phyloP scores from a whole-genome alignment of 495 filamentous ascomycete species.

The Daldinia loculata region DNA sequence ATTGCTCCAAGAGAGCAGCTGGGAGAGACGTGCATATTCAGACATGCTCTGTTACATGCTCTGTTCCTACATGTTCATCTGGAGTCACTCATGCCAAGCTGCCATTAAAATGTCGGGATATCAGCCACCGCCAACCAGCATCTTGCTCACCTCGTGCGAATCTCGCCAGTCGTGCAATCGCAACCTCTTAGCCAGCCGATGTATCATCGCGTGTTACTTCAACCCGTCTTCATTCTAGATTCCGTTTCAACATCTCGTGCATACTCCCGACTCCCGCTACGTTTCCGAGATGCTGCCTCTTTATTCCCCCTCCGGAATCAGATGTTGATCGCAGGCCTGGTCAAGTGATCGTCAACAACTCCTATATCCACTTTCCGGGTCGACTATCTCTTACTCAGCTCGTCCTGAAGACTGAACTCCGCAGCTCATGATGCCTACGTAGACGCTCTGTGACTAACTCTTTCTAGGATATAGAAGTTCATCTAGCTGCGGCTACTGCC shows the following conservation, averaged over 20 bases:
- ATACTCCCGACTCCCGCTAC: conserved; percentile 10
- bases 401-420: background rate
- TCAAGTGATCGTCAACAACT: conserved; percentile 33
- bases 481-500: conserved; percentile 63
- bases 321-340: conserved; percentile 17
- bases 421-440: conserved; percentile 20
- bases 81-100: conserved; percentile 26
- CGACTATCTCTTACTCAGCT: conserved; percentile 28
- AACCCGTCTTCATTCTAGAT: conserved; percentile 10
- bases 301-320: conserved; percentile 20
- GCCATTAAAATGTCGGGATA: conserved; percentile 26
- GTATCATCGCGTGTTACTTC: conserved; percentile 39
- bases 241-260: conserved; percentile 22
- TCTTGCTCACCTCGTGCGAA: conserved; percentile 18
- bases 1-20: conserved; percentile 28
- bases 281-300: conserved; percentile 20
- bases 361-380: conserved; percentile 7
- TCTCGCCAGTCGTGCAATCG: conserved; percentile 27
- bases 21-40: background rate
- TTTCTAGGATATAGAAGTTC: conserved; percentile 57
- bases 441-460: conserved; percentile 30
- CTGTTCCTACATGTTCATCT: conserved; percentile 3
- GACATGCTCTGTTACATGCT: background rate
- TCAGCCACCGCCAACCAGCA: conserved; percentile 30
- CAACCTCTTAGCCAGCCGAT: conserved; percentile 23